Percentiles rank a stretch among this genome's conserved stretches.
Conservation (phyloP, 192 early-diverging fungal genomes). For the Glomus cerebriforme region DNA sequence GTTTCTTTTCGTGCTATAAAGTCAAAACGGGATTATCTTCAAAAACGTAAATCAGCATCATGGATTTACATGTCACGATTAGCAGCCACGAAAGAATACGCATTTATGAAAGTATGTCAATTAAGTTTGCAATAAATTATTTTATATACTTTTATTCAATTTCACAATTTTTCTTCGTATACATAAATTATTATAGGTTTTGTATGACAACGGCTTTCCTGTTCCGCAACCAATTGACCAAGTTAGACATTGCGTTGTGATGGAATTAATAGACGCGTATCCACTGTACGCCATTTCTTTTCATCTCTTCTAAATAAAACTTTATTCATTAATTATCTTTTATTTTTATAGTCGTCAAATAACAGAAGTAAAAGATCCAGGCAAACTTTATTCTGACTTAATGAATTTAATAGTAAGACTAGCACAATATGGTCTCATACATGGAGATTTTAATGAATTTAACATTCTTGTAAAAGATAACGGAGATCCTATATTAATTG, state of each 20-base stretch:
- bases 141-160: neutral
- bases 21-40: conserved; percentile 95
- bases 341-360: conserved; percentile 71
- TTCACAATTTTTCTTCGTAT: conserved; percentile 14
- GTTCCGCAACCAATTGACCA: conserved; percentile 93
- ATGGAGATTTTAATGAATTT: conserved; percentile 99
- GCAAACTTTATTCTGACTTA: conserved; percentile 88
- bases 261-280: conserved; percentile 93
- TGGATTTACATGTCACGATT: conserved; percentile 99
- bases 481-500: conserved; percentile 89
- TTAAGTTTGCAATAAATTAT: neutral
- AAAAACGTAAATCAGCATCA: conserved; percentile 89
- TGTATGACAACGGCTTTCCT: conserved; percentile 94
- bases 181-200: conserved; percentile 17
- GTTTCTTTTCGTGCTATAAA: conserved; percentile 97
- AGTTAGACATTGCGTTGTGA: conserved; percentile 95
- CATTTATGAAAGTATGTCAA: conserved; percentile 91
- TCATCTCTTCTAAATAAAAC: neutral
- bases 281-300: conserved; percentile 62
- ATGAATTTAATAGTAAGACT: conserved; percentile 97
- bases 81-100: conserved; percentile 97
- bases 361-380: conserved; percentile 80
- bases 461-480: conserved; percentile 88
- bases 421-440: conserved; percentile 93
- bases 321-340: neutral